phyloP scores from a whole-genome alignment of 805 yeast genomes.

The Saccharomycopsis capsularis region DNA sequence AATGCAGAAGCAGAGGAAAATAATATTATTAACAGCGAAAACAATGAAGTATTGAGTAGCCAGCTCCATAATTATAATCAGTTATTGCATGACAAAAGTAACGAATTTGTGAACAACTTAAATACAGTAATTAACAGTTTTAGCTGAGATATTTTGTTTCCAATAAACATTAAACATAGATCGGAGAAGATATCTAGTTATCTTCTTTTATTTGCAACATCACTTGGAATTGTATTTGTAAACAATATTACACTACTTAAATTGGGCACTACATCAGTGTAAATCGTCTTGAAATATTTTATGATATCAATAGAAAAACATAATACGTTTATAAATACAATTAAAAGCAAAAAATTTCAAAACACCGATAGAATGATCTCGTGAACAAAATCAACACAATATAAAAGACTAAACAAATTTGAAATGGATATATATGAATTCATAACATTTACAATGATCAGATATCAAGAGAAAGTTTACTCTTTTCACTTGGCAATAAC shows the following conservation, averaged over 20 bases:
- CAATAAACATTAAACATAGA: neutral
- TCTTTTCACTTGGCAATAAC: slow-evolving; percentile 54
- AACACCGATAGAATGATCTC: neutral
- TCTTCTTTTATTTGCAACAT: neutral
- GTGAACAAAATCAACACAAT: neutral
- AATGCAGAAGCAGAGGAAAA: too few species aligned
- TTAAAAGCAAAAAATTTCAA: neutral
- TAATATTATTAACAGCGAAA: neutral
- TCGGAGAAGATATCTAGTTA: neutral
- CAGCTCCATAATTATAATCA: slow-evolving; percentile 4
- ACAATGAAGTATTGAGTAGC: slow-evolving; percentile 1
- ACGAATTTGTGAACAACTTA: slow-evolving; percentile 4
- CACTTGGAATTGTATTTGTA: neutral
- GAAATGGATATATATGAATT: neutral
- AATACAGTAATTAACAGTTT: slow-evolving; percentile 9
- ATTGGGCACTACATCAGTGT: neutral
- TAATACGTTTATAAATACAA: neutral
- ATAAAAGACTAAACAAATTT: neutral
- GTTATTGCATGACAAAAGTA: slow-evolving; percentile 1
- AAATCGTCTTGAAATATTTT: too few species aligned
- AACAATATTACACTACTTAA: neutral
- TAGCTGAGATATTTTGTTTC: neutral
- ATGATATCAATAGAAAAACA: too few species aligned
- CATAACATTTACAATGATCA: slow-evolving; percentile 22
- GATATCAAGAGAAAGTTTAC: slow-evolving; percentile 43